phyloP scores from a whole-genome alignment of 163 green algal species.

The Scenedesmus sp. region DNA sequence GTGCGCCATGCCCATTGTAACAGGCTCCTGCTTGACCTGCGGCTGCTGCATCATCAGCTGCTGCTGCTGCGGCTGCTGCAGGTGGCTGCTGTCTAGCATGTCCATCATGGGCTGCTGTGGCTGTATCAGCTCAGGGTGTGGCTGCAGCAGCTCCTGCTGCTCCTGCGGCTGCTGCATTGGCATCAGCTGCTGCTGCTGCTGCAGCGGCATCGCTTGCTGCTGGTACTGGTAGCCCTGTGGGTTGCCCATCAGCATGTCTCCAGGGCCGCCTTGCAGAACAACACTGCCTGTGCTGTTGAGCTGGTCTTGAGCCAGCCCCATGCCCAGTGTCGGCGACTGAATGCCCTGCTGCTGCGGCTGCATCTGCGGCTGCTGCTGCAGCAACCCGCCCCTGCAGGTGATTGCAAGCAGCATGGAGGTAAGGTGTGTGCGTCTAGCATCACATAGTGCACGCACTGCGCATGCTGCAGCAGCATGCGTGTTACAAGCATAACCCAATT shows the following conservation, averaged over 20 bases:
- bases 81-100: constrained; percentile 3
- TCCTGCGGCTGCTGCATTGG: constrained; percentile 24
- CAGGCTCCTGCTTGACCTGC: constrained; percentile 5
- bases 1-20: background rate
- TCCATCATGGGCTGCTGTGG: background rate
- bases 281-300: background rate
- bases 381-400: constrained; percentile 15
- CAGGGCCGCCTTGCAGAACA: background rate
- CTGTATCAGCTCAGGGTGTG: constrained; percentile 12
- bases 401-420: background rate
- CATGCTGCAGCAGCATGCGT: background rate
- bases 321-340: constrained; percentile 10
- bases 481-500: background rate
- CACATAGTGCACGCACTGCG: background rate
- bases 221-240: constrained; percentile 25
- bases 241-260: constrained; percentile 5
- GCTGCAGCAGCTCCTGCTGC: constrained; percentile 41
- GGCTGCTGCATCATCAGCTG: constrained; percentile 33
- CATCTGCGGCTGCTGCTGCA: constrained; percentile 15
- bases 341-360: constrained; percentile 42
- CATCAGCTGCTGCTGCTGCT: constrained; percentile 40
- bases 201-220: constrained; percentile 24
- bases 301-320: background rate
- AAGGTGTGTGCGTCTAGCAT: background rate
- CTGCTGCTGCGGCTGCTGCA: constrained; percentile 43